phyloP scores from a whole-genome alignment of 176 grass and related monocot genomes.

The Guadua angustifolia region DNA sequence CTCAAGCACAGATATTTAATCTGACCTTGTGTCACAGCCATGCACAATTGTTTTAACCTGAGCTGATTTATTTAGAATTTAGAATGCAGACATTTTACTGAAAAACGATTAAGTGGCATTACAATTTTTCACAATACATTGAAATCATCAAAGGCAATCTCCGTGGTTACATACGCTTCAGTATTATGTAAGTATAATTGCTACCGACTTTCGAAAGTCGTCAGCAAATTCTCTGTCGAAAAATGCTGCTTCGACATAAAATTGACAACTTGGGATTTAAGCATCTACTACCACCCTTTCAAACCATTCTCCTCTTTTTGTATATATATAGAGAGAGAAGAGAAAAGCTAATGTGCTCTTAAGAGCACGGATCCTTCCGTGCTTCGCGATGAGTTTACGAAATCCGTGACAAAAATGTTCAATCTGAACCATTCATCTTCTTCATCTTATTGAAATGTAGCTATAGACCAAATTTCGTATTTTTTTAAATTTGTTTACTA shows the following conservation, averaged over 20 bases:
- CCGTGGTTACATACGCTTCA: neutral
- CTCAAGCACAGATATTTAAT: too few relatives aligned
- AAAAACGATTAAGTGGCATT: neutral
- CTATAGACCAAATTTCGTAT: too few relatives aligned
- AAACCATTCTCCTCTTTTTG: neutral
- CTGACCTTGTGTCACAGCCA: neutral
- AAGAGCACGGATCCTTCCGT: too few relatives aligned
- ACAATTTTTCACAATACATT: neutral
- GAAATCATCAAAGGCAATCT: neutral
- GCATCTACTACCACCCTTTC: neutral
- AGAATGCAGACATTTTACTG: neutral
- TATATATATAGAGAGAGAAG: too few relatives aligned
- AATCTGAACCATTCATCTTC: too few relatives aligned
- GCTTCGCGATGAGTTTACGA: too few relatives aligned
- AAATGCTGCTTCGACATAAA: neutral
- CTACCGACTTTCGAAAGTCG: neutral
- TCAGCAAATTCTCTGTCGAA: neutral
- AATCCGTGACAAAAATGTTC: too few relatives aligned
- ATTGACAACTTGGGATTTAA: neutral
- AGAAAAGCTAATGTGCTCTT: too few relatives aligned
- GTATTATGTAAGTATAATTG: neutral
- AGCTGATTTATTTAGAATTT: neutral
- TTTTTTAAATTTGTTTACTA: too few relatives aligned
- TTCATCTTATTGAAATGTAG: too few relatives aligned
- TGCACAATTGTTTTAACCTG: neutral